Evolutionary conservation across 2,329 filamentous ascomycete species (phyloP).

Genomic region (Ascochyta pisi): DNA sequence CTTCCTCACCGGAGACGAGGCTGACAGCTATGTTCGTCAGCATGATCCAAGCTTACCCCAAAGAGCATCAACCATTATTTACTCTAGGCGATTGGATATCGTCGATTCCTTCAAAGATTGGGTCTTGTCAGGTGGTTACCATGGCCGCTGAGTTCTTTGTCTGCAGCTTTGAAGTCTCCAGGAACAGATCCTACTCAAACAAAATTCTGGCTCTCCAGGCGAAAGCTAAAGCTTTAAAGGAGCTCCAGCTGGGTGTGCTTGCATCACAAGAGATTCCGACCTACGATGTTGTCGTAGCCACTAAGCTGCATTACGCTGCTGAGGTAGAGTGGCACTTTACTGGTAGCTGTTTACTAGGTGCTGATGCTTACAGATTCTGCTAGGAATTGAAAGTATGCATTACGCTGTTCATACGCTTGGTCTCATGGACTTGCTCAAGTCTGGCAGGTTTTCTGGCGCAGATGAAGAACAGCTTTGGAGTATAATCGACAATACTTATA

Average conservation of each 20-base stretch:
- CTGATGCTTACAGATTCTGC: slow-evolving; percentile 1
- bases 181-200: background rate
- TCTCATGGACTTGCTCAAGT: slow-evolving; percentile 3
- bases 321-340: background rate
- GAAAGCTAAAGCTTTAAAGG: background rate
- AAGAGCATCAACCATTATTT: background rate
- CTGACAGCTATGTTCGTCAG: background rate
- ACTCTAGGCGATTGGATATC: slow-evolving; percentile 10
- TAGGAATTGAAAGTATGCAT: slow-evolving; percentile 4
- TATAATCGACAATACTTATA: slow-evolving; percentile 10
- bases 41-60: background rate
- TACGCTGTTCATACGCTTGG: slow-evolving; percentile 12
- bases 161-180: background rate
- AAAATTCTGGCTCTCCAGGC: background rate
- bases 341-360: background rate
- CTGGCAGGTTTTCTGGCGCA: background rate
- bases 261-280: background rate
- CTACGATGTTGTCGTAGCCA: slow-evolving; percentile 1
- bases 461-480: slow-evolving; percentile 7
- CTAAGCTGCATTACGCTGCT: slow-evolving; percentile 12
- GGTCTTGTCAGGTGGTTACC: background rate
- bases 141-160: slow-evolving; percentile 8
- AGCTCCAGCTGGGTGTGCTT: background rate
- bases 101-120: slow-evolving; percentile 4
- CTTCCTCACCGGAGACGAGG: background rate